Conservation (phyloP, 2,329 filamentous ascomycete genomes). For the Sclerotinia trifoliorum region DNA sequence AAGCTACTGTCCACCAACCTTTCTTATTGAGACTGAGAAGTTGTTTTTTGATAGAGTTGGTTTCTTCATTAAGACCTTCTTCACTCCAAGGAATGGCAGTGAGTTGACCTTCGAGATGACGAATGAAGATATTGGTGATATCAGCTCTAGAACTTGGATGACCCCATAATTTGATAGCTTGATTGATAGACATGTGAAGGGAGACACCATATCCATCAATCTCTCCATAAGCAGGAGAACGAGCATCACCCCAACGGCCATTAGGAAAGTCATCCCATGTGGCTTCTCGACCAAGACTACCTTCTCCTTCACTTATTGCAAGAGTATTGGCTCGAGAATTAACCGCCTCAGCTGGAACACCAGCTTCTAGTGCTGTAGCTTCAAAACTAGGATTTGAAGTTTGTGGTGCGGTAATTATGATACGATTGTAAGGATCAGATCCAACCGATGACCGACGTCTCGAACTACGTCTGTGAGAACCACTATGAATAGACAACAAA, state of each 20-base stretch:
- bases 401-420: slow-evolving; percentile 70
- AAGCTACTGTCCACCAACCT: slow-evolving; percentile 96
- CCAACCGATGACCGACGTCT: slow-evolving; percentile 57
- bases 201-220: slow-evolving; percentile 99
- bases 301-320: slow-evolving; percentile 91
- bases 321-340: slow-evolving; percentile 82
- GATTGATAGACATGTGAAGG: slow-evolving; percentile 81
- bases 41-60: slow-evolving; percentile 72
- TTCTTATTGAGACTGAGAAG: slow-evolving; percentile 73
- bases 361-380: slow-evolving; percentile 73
- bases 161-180: slow-evolving; percentile 84
- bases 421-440: slow-evolving; percentile 81
- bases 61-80: slow-evolving; percentile 81
- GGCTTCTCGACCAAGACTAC: slow-evolving; percentile 83
- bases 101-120: slow-evolving; percentile 76
- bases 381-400: slow-evolving; percentile 65
- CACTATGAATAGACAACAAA: slow-evolving; percentile 37
- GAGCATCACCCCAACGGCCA: slow-evolving; percentile 89
- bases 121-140: slow-evolving; percentile 76
- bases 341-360: slow-evolving; percentile 68
- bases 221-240: slow-evolving; percentile 91
- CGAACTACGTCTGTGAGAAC: slow-evolving; percentile 20
- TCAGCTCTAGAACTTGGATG: slow-evolving; percentile 68
- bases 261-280: slow-evolving; percentile 99
- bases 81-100: slow-evolving; percentile 91